Base-by-base conservation (phyloP, 1,284 basidiomycete genomes). In the Cutaneotrichosporon daszewskae region DNA sequence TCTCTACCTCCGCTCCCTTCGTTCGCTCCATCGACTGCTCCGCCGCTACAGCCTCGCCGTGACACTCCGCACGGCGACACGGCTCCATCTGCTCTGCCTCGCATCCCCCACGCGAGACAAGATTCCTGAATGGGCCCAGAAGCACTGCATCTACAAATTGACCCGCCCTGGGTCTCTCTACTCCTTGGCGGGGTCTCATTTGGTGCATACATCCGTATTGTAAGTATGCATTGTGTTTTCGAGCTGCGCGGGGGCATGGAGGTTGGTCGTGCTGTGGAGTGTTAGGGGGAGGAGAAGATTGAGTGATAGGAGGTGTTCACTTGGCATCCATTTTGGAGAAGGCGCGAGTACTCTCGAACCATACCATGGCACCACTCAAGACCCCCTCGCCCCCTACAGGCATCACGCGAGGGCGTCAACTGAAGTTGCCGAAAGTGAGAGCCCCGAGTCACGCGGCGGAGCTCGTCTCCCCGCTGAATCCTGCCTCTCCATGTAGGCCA, bases 41-140 rank as follows among this genome's bases (percentile, higher is more conserved):
- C n/a, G n/a, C n/a, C n/a, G n/a, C n/a, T n/a, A n/a, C n/a, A n/a
- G n/a, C n/a, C n/a, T n/a, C n/a, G n/a, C n/a, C n/a, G n/a, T n/a
- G n/a, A n/a, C n/a, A n/a, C n/a, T n/a, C n/a, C n/a, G n/a, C 13
- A 16, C 8, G 10, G 24, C 24, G 24, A 27, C n/a, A 55, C 47
- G 64, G 59, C 64, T 56, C 58, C 59, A 63, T 66, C 60, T 66
- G 64, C 64, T 57, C 62, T 49, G 47, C 43, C 50, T 59, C 53
- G 60, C 57, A 37, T 45, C 52, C 37, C 47, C 25, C 34, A 40
- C 57, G 60, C 55, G 57, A 53, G 53, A 29, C 26, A 41, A 37
- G 64, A 56, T 67, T 65, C 64, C 64, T 65, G 64, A 67, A 65
- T 58, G 60, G 61, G 64, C 63, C 64, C 29, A 67, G 45, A 67